A percentile compares a stretch with the other conserved stretches of the same genome.
Conservation (phyloP, 176 grass and related monocot genomes). For the Carex kokanica region DNA sequence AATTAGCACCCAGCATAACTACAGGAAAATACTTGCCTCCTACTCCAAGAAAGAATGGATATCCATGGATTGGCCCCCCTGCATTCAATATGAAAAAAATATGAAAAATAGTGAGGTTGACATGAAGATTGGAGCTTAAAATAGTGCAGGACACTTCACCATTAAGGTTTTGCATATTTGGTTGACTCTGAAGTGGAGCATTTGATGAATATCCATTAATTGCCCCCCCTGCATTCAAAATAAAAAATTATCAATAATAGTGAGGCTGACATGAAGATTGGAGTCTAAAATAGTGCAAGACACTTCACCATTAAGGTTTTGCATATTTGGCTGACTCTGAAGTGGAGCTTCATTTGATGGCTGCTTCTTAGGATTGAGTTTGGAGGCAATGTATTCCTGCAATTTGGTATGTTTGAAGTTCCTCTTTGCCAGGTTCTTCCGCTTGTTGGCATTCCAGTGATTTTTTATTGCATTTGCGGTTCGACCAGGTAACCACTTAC, state of each 20-base stretch:
- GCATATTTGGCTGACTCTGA: not conserved
- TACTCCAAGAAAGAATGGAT: not conserved
- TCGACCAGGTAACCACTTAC: constrained; percentile 15
- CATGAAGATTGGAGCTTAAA: not conserved
- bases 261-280: not conserved
- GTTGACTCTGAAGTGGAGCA: not conserved
- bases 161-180: not conserved
- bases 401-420: not conserved
- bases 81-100: not conserved
- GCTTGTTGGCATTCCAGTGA: constrained; percentile 33
- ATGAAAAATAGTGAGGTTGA: not conserved
- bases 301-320: not conserved
- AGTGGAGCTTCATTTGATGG: not conserved
- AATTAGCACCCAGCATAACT: not conserved
- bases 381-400: constrained; percentile 22
- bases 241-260: not conserved
- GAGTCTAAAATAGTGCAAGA: not conserved
- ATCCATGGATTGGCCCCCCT: not conserved
- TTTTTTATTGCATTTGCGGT: constrained; percentile 33
- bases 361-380: not conserved
- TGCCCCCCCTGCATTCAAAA: not conserved
- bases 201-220: not conserved
- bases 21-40: not conserved
- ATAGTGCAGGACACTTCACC: not conserved
- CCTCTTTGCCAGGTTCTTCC: constrained; percentile 14